Base-by-base conservation (phyloP, 2,329 filamentous ascomycete genomes). In the Moelleriella libera region DNA sequence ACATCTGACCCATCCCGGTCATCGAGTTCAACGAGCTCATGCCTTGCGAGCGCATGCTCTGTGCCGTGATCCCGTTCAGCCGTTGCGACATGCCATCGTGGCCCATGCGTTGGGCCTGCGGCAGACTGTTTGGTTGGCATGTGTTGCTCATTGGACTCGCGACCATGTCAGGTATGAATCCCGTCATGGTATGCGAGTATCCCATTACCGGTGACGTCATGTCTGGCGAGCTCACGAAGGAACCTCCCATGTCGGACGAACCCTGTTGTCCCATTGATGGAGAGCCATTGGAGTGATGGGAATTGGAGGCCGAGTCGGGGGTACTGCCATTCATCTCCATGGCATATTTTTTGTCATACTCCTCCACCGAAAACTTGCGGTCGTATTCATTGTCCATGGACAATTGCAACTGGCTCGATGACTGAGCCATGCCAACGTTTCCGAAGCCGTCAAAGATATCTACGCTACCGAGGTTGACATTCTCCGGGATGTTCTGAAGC, bases 361-460 rank as follows among this genome's bases (percentile, higher is more conserved):
- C 64, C 45, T 72, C 62, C 12, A 71, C 62, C 1, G 67, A 55
- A 41, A 64, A 70, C 52, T 72, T 72, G 53, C 63, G 65, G 37
- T 69, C 69, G 41, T 68, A 72, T 30, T 77, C 73, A 48, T 60
- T 58, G 28, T 75, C 70, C 44, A 71, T 66, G 42, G 69, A 58
- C 54, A 71, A 65, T 43, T 61, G 60, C 57, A 68, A 63, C 51
- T 63, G 64, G 1, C 58, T 51, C 0, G 70, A 60, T 10, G 72
- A 68, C 50, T 77, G 74, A 2, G 70, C 76, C 69, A 82, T 79
- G 29, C 77, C 77, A 5, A 72, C 74, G 49, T 71, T 80, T 45
- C 78, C 79, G 47, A 82, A 82, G 5, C 78, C 79, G 53, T 83
- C 79, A 49, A 83, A 83, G 6, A 83, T 76, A 48, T 83, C 79